Evolutionary conservation across 2,329 filamentous ascomycete genomes (phyloP).

Genomic region (Mycosphaerella sp.): DNA sequence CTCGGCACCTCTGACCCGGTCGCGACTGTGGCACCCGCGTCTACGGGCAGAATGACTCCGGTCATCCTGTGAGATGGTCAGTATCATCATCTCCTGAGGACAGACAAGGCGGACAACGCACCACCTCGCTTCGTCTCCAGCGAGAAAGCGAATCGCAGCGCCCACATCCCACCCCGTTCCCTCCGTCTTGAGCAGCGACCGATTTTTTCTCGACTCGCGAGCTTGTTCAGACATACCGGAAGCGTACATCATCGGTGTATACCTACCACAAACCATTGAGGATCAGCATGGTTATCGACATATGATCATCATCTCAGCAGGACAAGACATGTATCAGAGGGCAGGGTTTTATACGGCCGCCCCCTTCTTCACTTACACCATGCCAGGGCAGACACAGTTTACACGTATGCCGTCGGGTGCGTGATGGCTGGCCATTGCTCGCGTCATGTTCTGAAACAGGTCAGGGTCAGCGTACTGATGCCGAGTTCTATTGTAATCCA

Average conservation of each 20-base stretch:
- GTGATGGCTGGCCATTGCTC: constrained; percentile 52
- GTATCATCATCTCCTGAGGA: neutral
- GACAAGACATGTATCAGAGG: no score
- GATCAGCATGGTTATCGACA: no score
- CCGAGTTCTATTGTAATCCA: no score
- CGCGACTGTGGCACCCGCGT: constrained; percentile 43
- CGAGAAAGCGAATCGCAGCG: constrained; percentile 47
- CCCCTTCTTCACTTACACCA: constrained; percentile 33
- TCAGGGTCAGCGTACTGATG: neutral
- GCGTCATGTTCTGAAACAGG: constrained; percentile 43
- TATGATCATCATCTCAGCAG: no score
- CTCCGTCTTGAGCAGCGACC: constrained; percentile 49
- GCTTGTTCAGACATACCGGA: constrained; percentile 47
- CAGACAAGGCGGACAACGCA: constrained; percentile 25
- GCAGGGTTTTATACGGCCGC: no score
- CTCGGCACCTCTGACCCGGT: constrained; percentile 38
- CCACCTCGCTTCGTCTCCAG: constrained; percentile 48
- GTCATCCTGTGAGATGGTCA: constrained; percentile 25
- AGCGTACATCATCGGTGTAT: constrained; percentile 51
- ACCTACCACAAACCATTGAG: constrained; percentile 19
- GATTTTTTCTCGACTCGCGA: constrained; percentile 43
- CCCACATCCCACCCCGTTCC: constrained; percentile 51
- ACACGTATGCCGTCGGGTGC: constrained; percentile 46
- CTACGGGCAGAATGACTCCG: constrained; percentile 43
- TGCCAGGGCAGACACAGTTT: constrained; percentile 50